Evolutionary conservation across 2,329 filamentous ascomycete species (phyloP), one percentile per base, ranked within the genome.

Genomic region (Thermochaetoides dissita): DNA sequence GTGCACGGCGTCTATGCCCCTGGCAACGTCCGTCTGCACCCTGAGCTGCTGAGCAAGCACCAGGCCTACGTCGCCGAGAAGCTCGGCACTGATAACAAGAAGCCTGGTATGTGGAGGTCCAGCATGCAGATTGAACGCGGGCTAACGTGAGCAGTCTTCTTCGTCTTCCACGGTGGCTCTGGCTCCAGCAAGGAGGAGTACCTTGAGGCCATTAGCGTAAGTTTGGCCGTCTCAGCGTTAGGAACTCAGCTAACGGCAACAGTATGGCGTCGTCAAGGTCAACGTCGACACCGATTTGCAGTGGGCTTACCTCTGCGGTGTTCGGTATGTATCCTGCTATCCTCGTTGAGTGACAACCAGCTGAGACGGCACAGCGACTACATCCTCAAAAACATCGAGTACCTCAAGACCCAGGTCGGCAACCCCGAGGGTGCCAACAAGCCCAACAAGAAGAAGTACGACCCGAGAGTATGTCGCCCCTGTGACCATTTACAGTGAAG

Each of bases 1-100:
- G 91, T 96, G 47, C 91, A 98, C 74, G 91, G 91, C 66, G 89
- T 98, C 58, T 96, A 96, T 80, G 93, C 94, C 77, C 87, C 88
- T 30, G 42, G 57, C 57, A 96, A 96, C 68, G 91, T 96, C 68
- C 85, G 85, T 69, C 81, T 98, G 51, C 87, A 94, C 72, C 91
- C 91, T 45, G 85, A 94, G 69, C 81, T 98, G 40, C 84, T 98
- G 57, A 76, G 77, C 66, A 95, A 96, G 82, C 91, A 98, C 79
- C 91, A 98, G 73, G 74, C 73, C 51, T 86, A 83, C 66, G 85
- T 95, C 64, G 78, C 85, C 67, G 78, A 89, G 66, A 76, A 93
- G 72, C 77, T 81, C 51, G 65, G 67, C 53, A 68, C 75, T 57
- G 69, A 74, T 55, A 76, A 84, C 52, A 74, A 84, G 61, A 95